These are phyloP conservation scores for Buxus sempervirens DNA, from an alignment of 164 flowering plant genomes.

Conservation along the genomic window DNA sequence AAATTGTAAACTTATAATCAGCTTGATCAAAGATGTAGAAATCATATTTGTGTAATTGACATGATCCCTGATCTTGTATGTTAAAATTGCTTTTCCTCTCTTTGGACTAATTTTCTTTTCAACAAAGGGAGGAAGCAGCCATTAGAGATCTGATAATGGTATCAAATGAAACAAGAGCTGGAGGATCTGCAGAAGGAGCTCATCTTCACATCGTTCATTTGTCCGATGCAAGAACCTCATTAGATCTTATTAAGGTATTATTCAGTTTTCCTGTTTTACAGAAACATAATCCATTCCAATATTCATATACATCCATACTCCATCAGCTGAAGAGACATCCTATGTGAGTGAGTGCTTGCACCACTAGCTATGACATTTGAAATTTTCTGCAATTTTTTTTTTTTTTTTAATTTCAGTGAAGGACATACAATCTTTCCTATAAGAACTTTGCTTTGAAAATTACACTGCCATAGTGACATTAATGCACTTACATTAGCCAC, in stretches of 20 bases:
- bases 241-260: constrained; percentile 75
- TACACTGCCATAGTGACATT: too few relatives aligned
- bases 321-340: too few relatives aligned
- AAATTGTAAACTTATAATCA: neutral
- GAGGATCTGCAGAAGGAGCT: constrained; percentile 83
- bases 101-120: neutral
- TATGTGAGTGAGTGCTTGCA: too few relatives aligned
- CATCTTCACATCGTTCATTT: constrained; percentile 97
- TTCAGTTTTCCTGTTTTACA: neutral
- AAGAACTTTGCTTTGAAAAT: too few relatives aligned
- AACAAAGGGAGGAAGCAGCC: constrained; percentile 90
- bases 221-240: constrained; percentile 77
- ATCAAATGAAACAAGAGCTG: constrained; percentile 58
- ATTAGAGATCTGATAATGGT: constrained; percentile 64
- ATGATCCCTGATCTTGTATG: neutral
- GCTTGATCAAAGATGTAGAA: neutral
- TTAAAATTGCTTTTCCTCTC: constrained; percentile 4
- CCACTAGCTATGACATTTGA: too few relatives aligned
- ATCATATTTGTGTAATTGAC: neutral
- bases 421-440: too few relatives aligned
- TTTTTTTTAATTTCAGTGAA: too few relatives aligned
- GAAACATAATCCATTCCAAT: neutral
- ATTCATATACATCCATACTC: neutral
- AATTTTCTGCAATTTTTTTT: too few relatives aligned
- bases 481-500: too few relatives aligned